phyloP scores from a whole-genome alignment of 2,329 filamentous ascomycete species.

The Sporothrix luriei region DNA sequence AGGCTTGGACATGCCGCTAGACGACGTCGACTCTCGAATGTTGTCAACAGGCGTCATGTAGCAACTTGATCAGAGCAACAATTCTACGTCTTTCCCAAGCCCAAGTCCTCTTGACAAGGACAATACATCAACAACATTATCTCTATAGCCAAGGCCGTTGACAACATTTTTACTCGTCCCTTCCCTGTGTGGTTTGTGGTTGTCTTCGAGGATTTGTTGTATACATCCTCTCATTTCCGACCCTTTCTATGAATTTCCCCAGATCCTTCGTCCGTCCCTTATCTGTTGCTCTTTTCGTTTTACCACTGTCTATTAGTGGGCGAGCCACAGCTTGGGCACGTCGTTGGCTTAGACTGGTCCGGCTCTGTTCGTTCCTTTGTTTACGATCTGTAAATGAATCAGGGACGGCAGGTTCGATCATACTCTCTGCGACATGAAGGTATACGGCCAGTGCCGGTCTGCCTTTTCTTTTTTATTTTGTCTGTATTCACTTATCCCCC shows the following conservation, averaged over 20 bases:
- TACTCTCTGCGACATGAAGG: neutral
- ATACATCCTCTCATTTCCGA: neutral
- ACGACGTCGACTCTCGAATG: constrained; percentile 48
- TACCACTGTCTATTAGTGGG: neutral
- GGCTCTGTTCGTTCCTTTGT: neutral
- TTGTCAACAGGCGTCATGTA: constrained; percentile 45
- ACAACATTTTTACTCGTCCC: neutral
- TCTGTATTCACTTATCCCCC: neutral
- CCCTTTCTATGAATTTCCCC: neutral
- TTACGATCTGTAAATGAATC: neutral
- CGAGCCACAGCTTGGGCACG: neutral
- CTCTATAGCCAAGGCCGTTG: no score
- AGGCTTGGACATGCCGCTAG: constrained; percentile 46
- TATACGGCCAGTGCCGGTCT: neutral
- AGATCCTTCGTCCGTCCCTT: neutral
- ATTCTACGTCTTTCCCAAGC: no score
- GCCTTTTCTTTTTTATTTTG: neutral
- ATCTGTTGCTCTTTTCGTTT: neutral
- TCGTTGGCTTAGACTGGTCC: neutral
- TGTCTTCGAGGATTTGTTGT: neutral
- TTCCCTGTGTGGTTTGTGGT: neutral
- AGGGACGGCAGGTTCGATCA: neutral
- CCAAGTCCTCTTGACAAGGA: no score
- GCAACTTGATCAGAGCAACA: neutral
- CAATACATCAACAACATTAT: no score